phyloP scores from a whole-genome alignment of 2,329 filamentous ascomycete species.

The Grosmannia serpens region DNA sequence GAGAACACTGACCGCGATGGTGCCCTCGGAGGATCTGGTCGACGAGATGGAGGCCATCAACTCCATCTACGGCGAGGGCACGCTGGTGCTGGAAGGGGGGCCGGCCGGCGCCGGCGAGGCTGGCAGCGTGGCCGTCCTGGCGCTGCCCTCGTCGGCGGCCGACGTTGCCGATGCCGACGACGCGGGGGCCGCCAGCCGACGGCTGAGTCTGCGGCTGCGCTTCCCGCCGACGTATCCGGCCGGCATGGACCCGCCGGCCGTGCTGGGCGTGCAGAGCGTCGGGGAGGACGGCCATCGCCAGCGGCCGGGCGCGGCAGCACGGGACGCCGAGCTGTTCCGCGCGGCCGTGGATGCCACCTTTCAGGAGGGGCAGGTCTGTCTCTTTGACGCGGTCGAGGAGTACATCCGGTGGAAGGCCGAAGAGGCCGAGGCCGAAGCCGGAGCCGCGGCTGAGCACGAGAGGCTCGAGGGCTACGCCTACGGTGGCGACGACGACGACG shows the following conservation, averaged over 20 bases:
- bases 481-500: background rate
- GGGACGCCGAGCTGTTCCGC: slow-evolving; percentile 57
- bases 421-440: slow-evolving; percentile 11
- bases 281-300: slow-evolving; percentile 42
- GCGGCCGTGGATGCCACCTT: slow-evolving; percentile 58
- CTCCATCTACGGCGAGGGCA: slow-evolving; percentile 67
- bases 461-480: background rate
- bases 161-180: slow-evolving; percentile 20
- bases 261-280: slow-evolving; percentile 70
- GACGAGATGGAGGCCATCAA: slow-evolving; percentile 77
- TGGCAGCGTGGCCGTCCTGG: slow-evolving; percentile 41
- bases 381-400: slow-evolving; percentile 86
- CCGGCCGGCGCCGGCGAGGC: slow-evolving; percentile 16
- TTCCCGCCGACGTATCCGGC: slow-evolving; percentile 69
- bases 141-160: slow-evolving; percentile 42
- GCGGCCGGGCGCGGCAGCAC: slow-evolving; percentile 58
- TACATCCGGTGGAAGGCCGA: slow-evolving; percentile 32
- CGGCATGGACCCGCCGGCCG: slow-evolving; percentile 45
- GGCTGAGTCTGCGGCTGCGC: slow-evolving; percentile 43
- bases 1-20: slow-evolving; percentile 3
- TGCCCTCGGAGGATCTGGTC: slow-evolving; percentile 41
- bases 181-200: slow-evolving; percentile 51
- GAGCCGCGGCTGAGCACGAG: slow-evolving; percentile 4
- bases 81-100: slow-evolving; percentile 33
- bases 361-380: slow-evolving; percentile 63